Base-by-base conservation (phyloP, 768 basidiomycete species). In the Suillus subluteus region DNA sequence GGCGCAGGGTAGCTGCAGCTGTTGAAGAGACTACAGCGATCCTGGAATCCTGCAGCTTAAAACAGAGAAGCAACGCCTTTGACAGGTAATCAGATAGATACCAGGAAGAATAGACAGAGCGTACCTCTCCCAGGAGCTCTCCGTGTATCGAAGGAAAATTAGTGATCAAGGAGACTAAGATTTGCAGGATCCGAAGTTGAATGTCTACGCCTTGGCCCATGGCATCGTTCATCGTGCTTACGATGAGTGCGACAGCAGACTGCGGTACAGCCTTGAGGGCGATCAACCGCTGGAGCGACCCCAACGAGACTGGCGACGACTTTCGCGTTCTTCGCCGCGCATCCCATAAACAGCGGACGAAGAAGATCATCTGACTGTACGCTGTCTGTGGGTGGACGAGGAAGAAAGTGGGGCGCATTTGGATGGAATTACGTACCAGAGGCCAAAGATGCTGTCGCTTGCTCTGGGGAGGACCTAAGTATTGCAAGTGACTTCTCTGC, bases 11-110 rank as follows among this genome's bases (percentile, higher is more conserved):
- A 0, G 97, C 97, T 3, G 96, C 96, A 2, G 97, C 97, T 4
- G 97, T 99, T 0, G 94, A 96, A 4, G 96, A 97, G 7, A 99
- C 97, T 30, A 98, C 96, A 0, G 95, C 92, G 26, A 96, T 98
- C 69, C 94, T 89, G 1, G 94, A 96, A 66, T 98, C 97, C 77
- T 98, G 96, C 32, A 98, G 81, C 75, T 90, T 95, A 85, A 99
- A 99, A 73, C 96, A 98, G 11, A 98, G 80, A n/a, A 97, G 80
- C 0, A 98, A 82, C 0, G 94, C 94, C 94, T 97, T 71, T 9
- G 44, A 6, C 59, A 43, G 32, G 23, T 6, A 9, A 37, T 37
- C 37, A 37, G 16, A 18, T 30, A 23, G 32, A 38, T 9, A 9
- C 13, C 4, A n/a, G 9, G 43, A 40, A 43, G 23, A 4, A 43